A percentile compares a stretch with the other conserved stretches of the same genome.
Evolutionary conservation across 805 yeast species (phyloP).

Genomic region (Metschnikowia koreensis): DNA sequence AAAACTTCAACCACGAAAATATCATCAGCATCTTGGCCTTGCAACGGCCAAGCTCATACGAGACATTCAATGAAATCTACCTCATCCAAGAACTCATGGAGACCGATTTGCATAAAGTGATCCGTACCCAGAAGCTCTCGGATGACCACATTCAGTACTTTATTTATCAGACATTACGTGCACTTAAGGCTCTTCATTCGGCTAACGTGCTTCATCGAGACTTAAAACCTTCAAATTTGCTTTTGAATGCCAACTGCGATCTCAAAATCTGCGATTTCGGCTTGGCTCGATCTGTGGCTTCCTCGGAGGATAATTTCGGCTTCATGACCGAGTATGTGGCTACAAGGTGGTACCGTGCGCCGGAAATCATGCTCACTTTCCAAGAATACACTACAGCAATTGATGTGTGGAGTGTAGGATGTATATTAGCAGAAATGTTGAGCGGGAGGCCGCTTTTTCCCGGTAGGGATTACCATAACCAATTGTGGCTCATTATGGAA

Average conservation of each 20-base stretch:
- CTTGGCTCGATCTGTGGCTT: constrained; percentile 67
- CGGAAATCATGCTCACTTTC: constrained; percentile 94
- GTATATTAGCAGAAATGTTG: constrained; percentile 88
- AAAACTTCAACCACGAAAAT: constrained; percentile 91
- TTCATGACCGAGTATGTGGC: constrained; percentile 97
- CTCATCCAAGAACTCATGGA: constrained; percentile 86
- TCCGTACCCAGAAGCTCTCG: constrained; percentile 73
- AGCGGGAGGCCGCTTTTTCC: constrained; percentile 88
- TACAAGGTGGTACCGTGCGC: constrained; percentile 97
- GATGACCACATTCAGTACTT: constrained; percentile 96
- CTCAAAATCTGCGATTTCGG: constrained; percentile 94
- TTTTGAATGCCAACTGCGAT: constrained; percentile 90
- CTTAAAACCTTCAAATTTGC: constrained; percentile 82
- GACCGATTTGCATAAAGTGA: constrained; percentile 80
- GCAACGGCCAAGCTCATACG: constrained; percentile 76
- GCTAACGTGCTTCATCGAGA: constrained; percentile 96
- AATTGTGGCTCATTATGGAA: constrained; percentile 78
- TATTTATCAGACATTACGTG: constrained; percentile 86
- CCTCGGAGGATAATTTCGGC: constrained; percentile 64
- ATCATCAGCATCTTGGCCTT: constrained; percentile 87
- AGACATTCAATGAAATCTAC: constrained; percentile 81
- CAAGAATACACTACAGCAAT: constrained; percentile 92
- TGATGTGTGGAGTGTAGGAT: constrained; percentile 96
- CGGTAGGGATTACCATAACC: constrained; percentile 92
- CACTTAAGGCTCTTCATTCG: constrained; percentile 84